phyloP scores from a whole-genome alignment of 495 filamentous ascomycete genomes.

The Aspergillus sparsus region DNA sequence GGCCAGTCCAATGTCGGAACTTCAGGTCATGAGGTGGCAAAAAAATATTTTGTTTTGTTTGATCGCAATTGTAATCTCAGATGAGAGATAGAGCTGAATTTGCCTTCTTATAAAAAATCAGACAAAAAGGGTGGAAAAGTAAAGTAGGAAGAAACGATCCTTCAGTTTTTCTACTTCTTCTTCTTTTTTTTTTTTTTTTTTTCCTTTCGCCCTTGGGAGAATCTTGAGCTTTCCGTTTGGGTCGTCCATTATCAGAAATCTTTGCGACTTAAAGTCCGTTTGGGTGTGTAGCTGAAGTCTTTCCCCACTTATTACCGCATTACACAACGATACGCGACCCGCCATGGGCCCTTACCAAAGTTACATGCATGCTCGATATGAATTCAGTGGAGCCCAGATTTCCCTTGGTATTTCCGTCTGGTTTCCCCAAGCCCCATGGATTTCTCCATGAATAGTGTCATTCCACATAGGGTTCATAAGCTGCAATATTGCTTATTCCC shows the following conservation, averaged over 20 bases:
- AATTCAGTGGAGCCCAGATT: constrained; percentile 3
- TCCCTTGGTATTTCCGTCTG: neutral
- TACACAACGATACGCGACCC: neutral
- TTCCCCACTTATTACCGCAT: neutral
- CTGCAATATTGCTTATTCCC: neutral
- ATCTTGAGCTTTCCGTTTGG: too few relatives aligned
- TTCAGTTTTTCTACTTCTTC: neutral
- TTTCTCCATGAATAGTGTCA: too few relatives aligned
- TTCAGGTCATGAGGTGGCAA: constrained; percentile 9
- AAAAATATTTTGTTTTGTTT: constrained; percentile 1
- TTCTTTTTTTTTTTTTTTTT: too few relatives aligned
- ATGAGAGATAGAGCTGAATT: constrained; percentile 1
- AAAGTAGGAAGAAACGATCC: neutral
- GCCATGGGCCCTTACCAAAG: constrained; percentile 5
- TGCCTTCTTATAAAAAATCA: neutral
- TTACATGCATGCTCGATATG: constrained; percentile 6
- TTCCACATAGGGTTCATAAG: neutral
- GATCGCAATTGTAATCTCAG: constrained; percentile 1
- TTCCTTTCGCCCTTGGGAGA: too few relatives aligned
- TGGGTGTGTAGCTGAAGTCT: neutral
- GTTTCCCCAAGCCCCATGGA: too few relatives aligned
- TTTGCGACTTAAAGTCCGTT: neutral
- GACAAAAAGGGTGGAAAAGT: neutral
- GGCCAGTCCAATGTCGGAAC: constrained; percentile 11
- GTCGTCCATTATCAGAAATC: constrained; percentile 1